phyloP scores from a whole-genome alignment of 352 stramenopile genomes.

The Stephanocyclus meneghinianus region DNA sequence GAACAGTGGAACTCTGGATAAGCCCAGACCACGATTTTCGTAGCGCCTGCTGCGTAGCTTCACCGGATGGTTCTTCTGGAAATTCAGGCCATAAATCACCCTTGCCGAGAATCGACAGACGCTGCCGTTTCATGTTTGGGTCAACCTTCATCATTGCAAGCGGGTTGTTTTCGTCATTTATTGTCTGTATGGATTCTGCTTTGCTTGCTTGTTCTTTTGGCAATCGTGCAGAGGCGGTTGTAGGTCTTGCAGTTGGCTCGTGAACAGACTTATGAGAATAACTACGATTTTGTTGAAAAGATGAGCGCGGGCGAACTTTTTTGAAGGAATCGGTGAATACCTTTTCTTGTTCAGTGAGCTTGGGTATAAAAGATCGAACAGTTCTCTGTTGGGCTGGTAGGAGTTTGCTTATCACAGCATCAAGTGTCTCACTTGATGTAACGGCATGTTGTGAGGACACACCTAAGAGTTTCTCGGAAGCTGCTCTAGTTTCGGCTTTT shows the following conservation, averaged over 20 bases:
- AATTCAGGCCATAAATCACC: conserved; percentile 74
- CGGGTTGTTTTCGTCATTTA: conserved; percentile 37
- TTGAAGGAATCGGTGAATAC: conserved; percentile 37
- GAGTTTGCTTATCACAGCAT: conserved; percentile 62
- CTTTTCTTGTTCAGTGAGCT: conserved; percentile 47
- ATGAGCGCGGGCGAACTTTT: conserved; percentile 14
- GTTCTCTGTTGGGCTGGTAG: conserved; percentile 78
- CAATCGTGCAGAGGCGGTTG: neutral
- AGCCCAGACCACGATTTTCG: conserved; percentile 73
- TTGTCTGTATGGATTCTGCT: neutral
- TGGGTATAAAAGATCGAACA: conserved; percentile 71
- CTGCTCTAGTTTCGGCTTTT: conserved; percentile 62
- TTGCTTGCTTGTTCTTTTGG: neutral
- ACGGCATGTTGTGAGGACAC: conserved; percentile 47
- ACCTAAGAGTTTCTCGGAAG: conserved; percentile 64
- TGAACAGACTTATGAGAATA: conserved; percentile 2
- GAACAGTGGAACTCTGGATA: conserved; percentile 47
- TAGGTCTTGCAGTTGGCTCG: neutral
- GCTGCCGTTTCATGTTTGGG: conserved; percentile 36
- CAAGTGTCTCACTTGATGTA: conserved; percentile 50
- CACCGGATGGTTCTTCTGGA: conserved; percentile 69
- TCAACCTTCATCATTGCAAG: conserved; percentile 22
- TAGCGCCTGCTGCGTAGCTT: conserved; percentile 45
- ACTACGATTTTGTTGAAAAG: neutral
- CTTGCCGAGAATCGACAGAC: conserved; percentile 42